Conservation (phyloP, 306 rosid species). For the Vicia faba region DNA sequence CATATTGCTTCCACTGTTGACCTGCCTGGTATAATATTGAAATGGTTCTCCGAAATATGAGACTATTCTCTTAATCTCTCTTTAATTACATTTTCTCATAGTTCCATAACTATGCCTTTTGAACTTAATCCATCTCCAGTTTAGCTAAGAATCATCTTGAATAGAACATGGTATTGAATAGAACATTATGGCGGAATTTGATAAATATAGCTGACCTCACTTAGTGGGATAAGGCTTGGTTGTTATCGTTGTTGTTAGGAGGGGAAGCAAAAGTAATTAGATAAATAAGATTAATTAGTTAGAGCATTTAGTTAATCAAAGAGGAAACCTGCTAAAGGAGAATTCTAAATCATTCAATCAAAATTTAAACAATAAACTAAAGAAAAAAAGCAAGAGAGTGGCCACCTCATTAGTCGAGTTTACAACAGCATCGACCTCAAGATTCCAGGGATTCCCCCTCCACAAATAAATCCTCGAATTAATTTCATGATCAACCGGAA, state of each 20-base stretch:
- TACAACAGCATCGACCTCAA: constrained; percentile 97
- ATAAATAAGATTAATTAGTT: too few relatives aligned
- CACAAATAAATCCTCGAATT: constrained; percentile 90
- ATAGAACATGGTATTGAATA: too few relatives aligned
- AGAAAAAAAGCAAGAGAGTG: not conserved
- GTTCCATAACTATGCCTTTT: not conserved
- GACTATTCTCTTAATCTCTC: not conserved
- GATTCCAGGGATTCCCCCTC: constrained; percentile 99
- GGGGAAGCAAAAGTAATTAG: too few relatives aligned
- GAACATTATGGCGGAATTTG: too few relatives aligned
- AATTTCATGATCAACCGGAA: constrained; percentile 83
- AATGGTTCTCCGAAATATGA: not conserved
- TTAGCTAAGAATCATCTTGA: too few relatives aligned
- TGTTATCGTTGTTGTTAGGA: not conserved
- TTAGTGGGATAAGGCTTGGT: too few relatives aligned
- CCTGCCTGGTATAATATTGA: not conserved
- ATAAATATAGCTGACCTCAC: too few relatives aligned
- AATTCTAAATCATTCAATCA: constrained; percentile 1
- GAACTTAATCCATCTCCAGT: not conserved
- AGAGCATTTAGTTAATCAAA: too few relatives aligned
- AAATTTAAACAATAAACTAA: constrained; percentile 10
- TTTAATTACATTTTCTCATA: constrained; percentile 6
- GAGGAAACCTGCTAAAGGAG: not conserved
- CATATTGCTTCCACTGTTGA: not conserved
- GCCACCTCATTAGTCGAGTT: constrained; percentile 94